Percentiles rank a stretch among this genome's conserved stretches.
These are phyloP conservation scores for Leucocoprinus leucothites DNA, from an alignment of 768 basidiomycete genomes.

Conservation along the genomic window DNA sequence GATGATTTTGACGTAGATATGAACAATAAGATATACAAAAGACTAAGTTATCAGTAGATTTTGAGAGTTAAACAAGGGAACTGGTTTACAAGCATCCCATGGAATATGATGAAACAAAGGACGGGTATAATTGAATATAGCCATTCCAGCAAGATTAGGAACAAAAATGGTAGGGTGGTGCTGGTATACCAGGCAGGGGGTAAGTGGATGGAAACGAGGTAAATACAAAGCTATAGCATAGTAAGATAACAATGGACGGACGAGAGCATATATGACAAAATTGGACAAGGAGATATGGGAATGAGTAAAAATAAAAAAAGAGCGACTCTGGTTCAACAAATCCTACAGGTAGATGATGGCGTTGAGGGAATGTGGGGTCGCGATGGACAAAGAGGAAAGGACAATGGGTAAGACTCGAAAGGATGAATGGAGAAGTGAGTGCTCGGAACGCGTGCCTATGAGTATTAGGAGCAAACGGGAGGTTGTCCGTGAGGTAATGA, in stretches of 20 bases:
- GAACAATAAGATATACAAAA: conserved; percentile 9
- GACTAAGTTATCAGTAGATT: neutral
- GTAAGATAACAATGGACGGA: neutral
- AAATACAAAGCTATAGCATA: conserved; percentile 1
- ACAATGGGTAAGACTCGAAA: too few species aligned
- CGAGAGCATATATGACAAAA: neutral
- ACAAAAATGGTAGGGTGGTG: neutral
- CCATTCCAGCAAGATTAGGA: conserved; percentile 3
- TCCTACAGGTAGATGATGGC: too few species aligned
- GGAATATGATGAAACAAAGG: neutral
- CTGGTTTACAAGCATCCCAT: neutral
- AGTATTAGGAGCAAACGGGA: neutral
- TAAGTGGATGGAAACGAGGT: neutral
- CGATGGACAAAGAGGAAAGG: neutral
- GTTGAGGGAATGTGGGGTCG: too few species aligned
- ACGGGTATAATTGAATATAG: neutral
- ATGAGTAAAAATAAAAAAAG: neutral
- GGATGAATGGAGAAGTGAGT: neutral
- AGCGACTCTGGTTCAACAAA: neutral
- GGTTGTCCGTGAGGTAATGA: neutral
- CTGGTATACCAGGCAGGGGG: neutral
- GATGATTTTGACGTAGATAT: neutral
- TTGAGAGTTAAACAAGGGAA: neutral
- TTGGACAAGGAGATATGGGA: neutral
- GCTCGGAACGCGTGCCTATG: neutral